Evolutionary conservation across 352 stramenopile genomes (phyloP).

Genomic region (Globisporangium echinulatum): DNA sequence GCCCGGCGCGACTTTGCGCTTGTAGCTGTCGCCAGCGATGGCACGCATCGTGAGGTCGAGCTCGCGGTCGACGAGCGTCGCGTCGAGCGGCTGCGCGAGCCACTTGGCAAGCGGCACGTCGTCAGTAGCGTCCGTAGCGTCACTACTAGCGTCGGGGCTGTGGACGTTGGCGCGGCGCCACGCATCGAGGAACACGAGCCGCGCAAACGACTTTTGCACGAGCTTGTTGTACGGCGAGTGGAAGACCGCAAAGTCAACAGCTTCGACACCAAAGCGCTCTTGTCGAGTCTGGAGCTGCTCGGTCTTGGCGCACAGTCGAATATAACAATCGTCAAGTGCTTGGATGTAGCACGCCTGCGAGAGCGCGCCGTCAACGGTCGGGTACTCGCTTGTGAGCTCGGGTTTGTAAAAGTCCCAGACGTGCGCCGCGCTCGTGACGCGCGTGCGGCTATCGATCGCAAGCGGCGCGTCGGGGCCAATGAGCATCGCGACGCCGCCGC

Average conservation of each 20-base stretch:
- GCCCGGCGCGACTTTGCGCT: conserved; percentile 70
- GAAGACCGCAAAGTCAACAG: conserved; percentile 93
- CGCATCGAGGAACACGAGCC: conserved; percentile 63
- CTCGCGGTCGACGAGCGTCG: conserved; percentile 89
- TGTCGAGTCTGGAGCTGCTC: conserved; percentile 17
- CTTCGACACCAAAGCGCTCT: conserved; percentile 42
- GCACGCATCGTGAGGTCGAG: conserved; percentile 87
- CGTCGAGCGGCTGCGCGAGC: conserved; percentile 68
- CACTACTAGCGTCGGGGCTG: conserved; percentile 14
- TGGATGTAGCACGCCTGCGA: conserved; percentile 95
- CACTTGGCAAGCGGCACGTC: conserved; percentile 48
- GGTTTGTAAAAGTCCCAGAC: conserved; percentile 99
- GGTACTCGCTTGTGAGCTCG: conserved; percentile 89
- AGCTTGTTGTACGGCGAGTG: conserved; percentile 99
- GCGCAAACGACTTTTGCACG: conserved; percentile 94
- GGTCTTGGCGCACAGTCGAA: conserved; percentile 85
- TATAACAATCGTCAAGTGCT: conserved; percentile 94
- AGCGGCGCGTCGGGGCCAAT: conserved; percentile 94
- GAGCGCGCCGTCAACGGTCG: conserved; percentile 91
- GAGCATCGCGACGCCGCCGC: conserved; percentile 93
- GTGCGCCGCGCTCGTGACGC: conserved; percentile 89
- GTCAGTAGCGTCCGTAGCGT: conserved; percentile 4
- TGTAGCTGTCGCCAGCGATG: conserved; percentile 72
- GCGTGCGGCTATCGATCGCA: conserved; percentile 81
- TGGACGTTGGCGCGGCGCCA: conserved; percentile 25